Evolutionary conservation across 202 grass and related monocot genomes (phyloP), one percentile per base, ranked within the genome.

Genomic region (Tripidium arundinaceum): DNA sequence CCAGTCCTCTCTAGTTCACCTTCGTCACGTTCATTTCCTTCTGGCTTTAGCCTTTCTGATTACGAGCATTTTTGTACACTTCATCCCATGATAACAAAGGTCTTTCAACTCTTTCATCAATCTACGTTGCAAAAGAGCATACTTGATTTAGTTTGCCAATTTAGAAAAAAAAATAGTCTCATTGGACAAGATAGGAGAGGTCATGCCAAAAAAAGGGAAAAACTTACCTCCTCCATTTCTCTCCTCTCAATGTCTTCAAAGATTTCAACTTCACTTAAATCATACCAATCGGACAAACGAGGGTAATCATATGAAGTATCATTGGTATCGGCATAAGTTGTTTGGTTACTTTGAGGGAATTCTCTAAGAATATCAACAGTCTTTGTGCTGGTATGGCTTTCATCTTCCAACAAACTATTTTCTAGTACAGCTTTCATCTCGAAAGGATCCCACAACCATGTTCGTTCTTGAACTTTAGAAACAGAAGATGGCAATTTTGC

Each of bases 1-100:
- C 96, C 96, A 77, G 84, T 95, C 84, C 96, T 88, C 79, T 95
- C 92, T 63, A 98, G 83, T 87, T 95, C 90, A 33, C 92, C 96
- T 91, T 98, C 96, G 68, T 98, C 96, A 63, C 90, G 88, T 74
- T 91, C 92, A 91, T 91, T 86, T 86, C 85, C 83, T 83, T 91
- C 90, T 19, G 86, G 50, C 62, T 91, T 98, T 78, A 90, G 74
- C 74, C 93, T 95, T 87, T 98, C 96, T 36, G 92, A 87, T 87
- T 95, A 49, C 86, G 82, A 74, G 96, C 84, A 72, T 87, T 95
- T 74, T 78, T 90, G 70, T 98, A 93, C 70, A 95, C 96, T 61
- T 86, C 92, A 85, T 98, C 96, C 96, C 96, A 98, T 71, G 96
- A 89, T 84, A 84, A 88, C 58, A 84, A 74, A 82, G 90, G 80